Base-by-base conservation (phyloP, 805 yeast genomes). In the Wickerhamiella dianesei region DNA sequence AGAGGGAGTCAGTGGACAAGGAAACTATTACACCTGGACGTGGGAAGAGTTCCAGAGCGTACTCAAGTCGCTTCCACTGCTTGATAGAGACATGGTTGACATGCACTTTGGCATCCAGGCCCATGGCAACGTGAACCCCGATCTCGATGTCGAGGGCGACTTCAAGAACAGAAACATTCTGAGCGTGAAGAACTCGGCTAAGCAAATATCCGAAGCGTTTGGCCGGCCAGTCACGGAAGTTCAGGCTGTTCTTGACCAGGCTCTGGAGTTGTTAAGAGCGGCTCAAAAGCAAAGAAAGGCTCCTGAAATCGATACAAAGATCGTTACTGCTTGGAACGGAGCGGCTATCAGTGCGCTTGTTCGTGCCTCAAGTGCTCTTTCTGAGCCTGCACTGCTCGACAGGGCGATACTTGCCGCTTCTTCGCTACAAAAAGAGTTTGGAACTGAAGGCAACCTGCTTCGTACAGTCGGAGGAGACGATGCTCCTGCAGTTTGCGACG, bases 261-360 rank as follows among this genome's bases (percentile, higher is more conserved):
- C 70, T 6, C 44, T 56, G 16, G 16, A 4, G 5, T 57, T 52
- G 40, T 57, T 63, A 35, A 49, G 37, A 3, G 43, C 50, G 37
- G 54, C 56, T 52, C 55, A 66, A 12, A 52, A 46, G 4, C 43
- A 32, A 9, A 48, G 53, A 22, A 48, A 59, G 17, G 52, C 59
- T 4, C 63, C 65, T 2, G 52, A 56, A 4, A 58, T 71, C 3
- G 63, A 60, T 8, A 51, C 50, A n/a, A 63, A 64, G 53, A 52
- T 62, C 18, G 58, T 64, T 16, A 57, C 64, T 12, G 49, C 61
- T 14, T 64, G 68, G 68, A 64, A 64, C 46, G 68, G 67, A 1
- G 54, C 59, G 4, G 65, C 66, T 3, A 59, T 66, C 18, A 61
- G 68, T 2, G 64, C 65, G 2, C 52, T 66, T 13, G 63, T 68